phyloP scores from a whole-genome alignment of 2,329 filamentous ascomycete species.

The Dissoconium aciculare region DNA sequence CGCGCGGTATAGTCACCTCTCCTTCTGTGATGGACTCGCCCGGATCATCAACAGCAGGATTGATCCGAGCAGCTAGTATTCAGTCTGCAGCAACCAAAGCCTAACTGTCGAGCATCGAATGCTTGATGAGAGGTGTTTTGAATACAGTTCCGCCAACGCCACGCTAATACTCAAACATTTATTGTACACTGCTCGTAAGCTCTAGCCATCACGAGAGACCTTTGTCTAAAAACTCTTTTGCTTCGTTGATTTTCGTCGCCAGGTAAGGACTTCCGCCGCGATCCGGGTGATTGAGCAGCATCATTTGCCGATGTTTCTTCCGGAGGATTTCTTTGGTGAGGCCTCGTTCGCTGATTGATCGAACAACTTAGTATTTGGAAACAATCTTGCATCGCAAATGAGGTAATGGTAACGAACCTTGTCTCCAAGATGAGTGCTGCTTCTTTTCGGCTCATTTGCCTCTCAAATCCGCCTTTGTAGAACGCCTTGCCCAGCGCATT shows the following conservation, averaged over 20 bases:
- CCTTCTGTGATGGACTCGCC: no score
- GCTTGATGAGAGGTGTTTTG: no score
- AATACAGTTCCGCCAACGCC: background rate
- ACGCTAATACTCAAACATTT: background rate
- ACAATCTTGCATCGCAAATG: background rate
- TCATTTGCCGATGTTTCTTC: constrained; percentile 86
- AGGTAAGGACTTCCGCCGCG: constrained; percentile 91
- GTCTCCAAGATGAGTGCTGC: constrained; percentile 82
- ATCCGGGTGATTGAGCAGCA: constrained; percentile 97
- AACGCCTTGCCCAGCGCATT: constrained; percentile 77
- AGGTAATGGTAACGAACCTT: constrained; percentile 43
- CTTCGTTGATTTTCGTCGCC: constrained; percentile 96
- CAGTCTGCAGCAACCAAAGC: no score
- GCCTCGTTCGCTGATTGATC: constrained; percentile 55
- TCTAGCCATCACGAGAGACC: background rate
- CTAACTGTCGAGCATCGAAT: no score
- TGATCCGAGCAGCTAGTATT: no score
- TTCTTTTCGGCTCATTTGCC: constrained; percentile 83
- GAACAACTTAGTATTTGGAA: constrained; percentile 4
- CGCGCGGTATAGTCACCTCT: no score
- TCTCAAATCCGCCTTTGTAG: constrained; percentile 98
- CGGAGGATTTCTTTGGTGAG: constrained; percentile 86
- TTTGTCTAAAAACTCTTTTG: constrained; percentile 91
- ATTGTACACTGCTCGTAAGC: background rate
- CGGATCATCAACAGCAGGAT: no score